Base-by-base conservation (phyloP, 2,329 filamentous ascomycete genomes). In the Colletotrichum sp. region DNA sequence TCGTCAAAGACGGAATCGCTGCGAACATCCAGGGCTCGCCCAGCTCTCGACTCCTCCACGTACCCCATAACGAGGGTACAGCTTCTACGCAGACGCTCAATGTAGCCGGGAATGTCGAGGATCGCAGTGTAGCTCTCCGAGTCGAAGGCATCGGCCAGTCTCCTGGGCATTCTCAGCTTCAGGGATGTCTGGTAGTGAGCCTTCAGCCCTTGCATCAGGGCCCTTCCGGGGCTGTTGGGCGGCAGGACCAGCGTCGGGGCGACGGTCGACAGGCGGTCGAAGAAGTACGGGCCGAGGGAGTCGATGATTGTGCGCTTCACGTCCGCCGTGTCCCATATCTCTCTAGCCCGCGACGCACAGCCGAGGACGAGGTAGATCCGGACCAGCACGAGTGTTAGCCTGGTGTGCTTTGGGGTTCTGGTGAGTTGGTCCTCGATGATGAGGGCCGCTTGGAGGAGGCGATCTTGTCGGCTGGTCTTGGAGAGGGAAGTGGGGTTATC, bases 301-400 rank as follows among this genome's bases (percentile, higher is more conserved):
- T 92, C 90, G n/a, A 90, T 87, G 32, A 91, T 89, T 0, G 89
- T 90, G 26, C 90, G 87, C 81, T 92, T 92, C 3, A 92, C 87
- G 5, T 87, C 89, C 12, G 91, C 84, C 0, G 85, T 85, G 13
- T 85, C 83, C 89, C 90, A 92, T 3, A 90, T 81, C 39, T 87
- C 81, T 28, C 87, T 83, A 0, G 88, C 89, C 21, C 86, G 85
- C 2, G 87, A 84, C 1, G 86, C 86, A 15, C 88, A 89, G 9
- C 90, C 90, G 8, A 91, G 82, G 5, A 88, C 81, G 12, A 91
- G 82, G 67, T 90, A 89, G 4, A 92, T 80, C 71, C 90, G 89
- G 2, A 90, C 84, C 0, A 92, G 83, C 0, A 92, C 77, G 6
- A 92, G 83, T 4, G 87, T 86, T 5, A 90, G 82, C 1, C 87